Conservation (phyloP, 345 rosid genomes). For the Murraya paniculata region DNA sequence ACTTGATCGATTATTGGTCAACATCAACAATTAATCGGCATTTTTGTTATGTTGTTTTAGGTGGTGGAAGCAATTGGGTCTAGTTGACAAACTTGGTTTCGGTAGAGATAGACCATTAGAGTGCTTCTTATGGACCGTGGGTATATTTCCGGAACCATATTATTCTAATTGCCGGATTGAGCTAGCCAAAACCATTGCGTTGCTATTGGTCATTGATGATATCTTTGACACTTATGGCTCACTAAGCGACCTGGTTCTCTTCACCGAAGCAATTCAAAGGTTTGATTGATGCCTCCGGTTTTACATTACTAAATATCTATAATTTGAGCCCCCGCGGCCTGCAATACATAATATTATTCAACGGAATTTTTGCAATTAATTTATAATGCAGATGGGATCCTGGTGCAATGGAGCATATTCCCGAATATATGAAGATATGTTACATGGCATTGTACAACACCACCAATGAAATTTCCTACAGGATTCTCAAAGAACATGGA, state of each 20-base stretch:
- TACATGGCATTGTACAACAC: conserved; percentile 31
- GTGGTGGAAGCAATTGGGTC: conserved; percentile 30
- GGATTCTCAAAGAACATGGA: conserved; percentile 26
- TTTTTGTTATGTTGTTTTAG: neutral
- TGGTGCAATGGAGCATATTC: conserved; percentile 27
- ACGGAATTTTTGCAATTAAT: neutral
- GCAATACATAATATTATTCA: neutral
- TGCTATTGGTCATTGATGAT: conserved; percentile 29
- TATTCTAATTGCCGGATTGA: conserved; percentile 20
- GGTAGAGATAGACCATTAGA: conserved; percentile 31
- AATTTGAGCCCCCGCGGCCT: neutral
- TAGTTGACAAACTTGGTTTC: conserved; percentile 24
- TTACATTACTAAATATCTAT: neutral
- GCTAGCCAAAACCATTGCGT: conserved; percentile 22
- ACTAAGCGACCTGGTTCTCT: conserved; percentile 20
- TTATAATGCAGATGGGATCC: conserved; percentile 23
- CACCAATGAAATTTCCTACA: conserved; percentile 26
- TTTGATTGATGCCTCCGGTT: neutral
- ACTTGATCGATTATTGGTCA: neutral
- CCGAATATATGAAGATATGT: conserved; percentile 33
- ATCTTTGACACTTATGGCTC: conserved; percentile 27
- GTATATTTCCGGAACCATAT: conserved; percentile 22
- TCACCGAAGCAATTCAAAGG: conserved; percentile 24
- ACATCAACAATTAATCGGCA: neutral
- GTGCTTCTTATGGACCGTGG: conserved; percentile 27